A percentile compares a stretch with the other conserved stretches of the same genome.
These are phyloP conservation scores for Cladobotryum protrusum DNA, from an alignment of 2,329 filamentous ascomycete genomes.

Conservation along the genomic window DNA sequence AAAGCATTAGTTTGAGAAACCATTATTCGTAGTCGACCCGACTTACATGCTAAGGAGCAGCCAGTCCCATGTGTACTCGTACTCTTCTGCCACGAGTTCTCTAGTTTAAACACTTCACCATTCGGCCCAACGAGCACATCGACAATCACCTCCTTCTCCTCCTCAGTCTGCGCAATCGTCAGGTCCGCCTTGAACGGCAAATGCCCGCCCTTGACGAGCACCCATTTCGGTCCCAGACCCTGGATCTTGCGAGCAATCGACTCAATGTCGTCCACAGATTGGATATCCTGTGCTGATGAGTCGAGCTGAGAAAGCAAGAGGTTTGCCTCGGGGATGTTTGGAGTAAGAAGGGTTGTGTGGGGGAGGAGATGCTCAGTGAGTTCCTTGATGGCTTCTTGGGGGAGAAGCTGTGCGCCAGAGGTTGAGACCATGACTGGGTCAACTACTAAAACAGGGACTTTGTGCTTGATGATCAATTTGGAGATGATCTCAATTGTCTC, in stretches of 20 bases:
- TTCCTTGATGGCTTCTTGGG: conserved; percentile 54
- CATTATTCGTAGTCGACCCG: neutral
- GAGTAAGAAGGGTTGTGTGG: conserved; percentile 62
- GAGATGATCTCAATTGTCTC: conserved; percentile 33
- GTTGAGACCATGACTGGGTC: conserved; percentile 75
- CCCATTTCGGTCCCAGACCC: conserved; percentile 66
- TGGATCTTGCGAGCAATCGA: conserved; percentile 60
- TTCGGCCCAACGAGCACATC: conserved; percentile 67
- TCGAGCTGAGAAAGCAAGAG: conserved; percentile 54
- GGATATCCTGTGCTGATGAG: conserved; percentile 34
- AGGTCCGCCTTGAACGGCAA: conserved; percentile 65
- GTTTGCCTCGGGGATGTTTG: conserved; percentile 70
- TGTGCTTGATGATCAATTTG: conserved; percentile 25
- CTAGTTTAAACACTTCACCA: conserved; percentile 52
- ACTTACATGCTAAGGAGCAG: conserved; percentile 81
- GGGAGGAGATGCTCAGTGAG: conserved; percentile 58
- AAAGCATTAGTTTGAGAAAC: neutral
- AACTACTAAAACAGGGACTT: conserved; percentile 27
- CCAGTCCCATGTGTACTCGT: conserved; percentile 91
- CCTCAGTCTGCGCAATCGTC: conserved; percentile 49
- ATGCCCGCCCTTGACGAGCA: conserved; percentile 88
- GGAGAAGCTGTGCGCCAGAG: conserved; percentile 65
- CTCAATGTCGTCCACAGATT: conserved; percentile 60
- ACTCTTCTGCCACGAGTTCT: conserved; percentile 65
- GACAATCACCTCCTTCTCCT: conserved; percentile 61